A percentile compares a stretch with the other conserved stretches of the same genome.
These are phyloP conservation scores for Botrytis fabae DNA, from an alignment of 2,329 filamentous ascomycete species.

Conservation along the genomic window DNA sequence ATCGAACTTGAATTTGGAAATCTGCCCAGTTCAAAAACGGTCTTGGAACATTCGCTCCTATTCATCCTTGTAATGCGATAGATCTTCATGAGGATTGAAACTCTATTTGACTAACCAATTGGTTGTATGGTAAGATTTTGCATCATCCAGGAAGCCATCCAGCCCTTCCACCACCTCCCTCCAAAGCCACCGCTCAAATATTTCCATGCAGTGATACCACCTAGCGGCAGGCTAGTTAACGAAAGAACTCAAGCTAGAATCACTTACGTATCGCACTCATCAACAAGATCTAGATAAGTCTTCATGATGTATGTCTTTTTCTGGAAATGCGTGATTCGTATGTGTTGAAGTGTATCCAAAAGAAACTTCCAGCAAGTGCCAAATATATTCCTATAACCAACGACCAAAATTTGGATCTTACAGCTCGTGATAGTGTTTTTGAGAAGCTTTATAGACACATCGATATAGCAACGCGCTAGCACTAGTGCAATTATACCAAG, in stretches of 20 bases:
- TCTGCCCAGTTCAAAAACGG: neutral
- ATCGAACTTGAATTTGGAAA: neutral
- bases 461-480: neutral
- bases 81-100: neutral
- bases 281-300: slow-evolving; percentile 53
- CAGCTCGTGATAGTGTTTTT: no score
- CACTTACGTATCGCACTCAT: slow-evolving; percentile 56
- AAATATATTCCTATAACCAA: neutral
- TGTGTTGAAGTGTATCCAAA: neutral
- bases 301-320: slow-evolving; percentile 30
- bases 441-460: neutral
- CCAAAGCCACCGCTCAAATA: neutral
- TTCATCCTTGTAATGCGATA: neutral
- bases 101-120: neutral
- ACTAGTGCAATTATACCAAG: neutral
- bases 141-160: neutral
- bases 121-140: neutral
- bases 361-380: neutral
- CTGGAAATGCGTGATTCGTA: neutral
- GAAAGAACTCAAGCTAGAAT: neutral
- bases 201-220: neutral
- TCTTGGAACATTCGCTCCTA: neutral
- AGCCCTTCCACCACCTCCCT: neutral
- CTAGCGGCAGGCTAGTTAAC: neutral
- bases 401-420: neutral